Conservation (phyloP, 2,329 filamentous ascomycete genomes). For the Pseudopithomyces chartarum region DNA sequence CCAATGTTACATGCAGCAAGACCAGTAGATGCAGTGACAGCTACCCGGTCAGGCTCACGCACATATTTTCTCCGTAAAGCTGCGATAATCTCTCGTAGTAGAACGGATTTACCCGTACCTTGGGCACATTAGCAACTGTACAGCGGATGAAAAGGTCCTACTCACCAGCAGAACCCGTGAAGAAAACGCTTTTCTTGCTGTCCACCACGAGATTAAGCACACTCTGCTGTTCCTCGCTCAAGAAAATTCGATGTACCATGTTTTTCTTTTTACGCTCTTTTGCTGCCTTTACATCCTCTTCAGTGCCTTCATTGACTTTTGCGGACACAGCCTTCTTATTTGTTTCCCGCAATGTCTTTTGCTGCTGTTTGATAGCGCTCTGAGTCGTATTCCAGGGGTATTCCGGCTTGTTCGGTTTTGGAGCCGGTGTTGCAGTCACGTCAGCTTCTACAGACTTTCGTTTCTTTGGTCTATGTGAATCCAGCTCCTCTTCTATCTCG, state of each 20-base stretch:
- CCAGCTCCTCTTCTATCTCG: constrained; percentile 25
- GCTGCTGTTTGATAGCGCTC: constrained; percentile 77
- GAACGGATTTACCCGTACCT: constrained; percentile 91
- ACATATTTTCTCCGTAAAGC: constrained; percentile 77
- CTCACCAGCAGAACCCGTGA: constrained; percentile 86
- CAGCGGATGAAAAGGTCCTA: constrained; percentile 1
- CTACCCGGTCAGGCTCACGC: constrained; percentile 80
- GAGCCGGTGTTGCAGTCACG: constrained; percentile 50
- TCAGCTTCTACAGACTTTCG: constrained; percentile 38
- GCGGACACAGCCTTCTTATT: constrained; percentile 53
- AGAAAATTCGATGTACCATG: constrained; percentile 63
- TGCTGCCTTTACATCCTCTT: constrained; percentile 55
- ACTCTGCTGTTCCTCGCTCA: constrained; percentile 85
- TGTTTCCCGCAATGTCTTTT: constrained; percentile 72
- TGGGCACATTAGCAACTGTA: neutral
- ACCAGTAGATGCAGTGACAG: constrained; percentile 93
- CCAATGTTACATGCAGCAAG: constrained; percentile 96
- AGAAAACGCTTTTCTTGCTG: constrained; percentile 87
- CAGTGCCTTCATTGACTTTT: constrained; percentile 42
- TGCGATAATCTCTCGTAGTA: constrained; percentile 89
- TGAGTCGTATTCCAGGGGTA: constrained; percentile 75
- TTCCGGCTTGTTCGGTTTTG: constrained; percentile 39
- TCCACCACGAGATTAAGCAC: constrained; percentile 84
- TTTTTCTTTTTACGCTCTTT: constrained; percentile 50
- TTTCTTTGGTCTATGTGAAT: constrained; percentile 31